Evolutionary conservation across 805 yeast species (phyloP), one percentile per base, ranked within the genome.

Genomic region (Jamesozyma spencerorum): DNA sequence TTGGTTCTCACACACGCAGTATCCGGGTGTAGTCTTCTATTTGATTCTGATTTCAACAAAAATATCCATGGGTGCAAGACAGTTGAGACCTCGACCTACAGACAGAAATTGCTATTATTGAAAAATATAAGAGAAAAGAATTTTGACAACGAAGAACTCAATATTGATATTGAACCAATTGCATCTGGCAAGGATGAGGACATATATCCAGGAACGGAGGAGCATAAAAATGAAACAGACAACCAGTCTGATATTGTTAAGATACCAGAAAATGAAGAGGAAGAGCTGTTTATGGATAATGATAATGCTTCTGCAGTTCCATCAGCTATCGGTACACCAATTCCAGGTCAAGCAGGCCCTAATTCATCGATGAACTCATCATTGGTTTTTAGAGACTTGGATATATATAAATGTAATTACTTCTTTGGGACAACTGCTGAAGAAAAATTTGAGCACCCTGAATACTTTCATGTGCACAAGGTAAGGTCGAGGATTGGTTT

Each of bases 1-100:
- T 62, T 77, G 8, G 77, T 75, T 38, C 55, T 84, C 36, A 70
- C 82, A 0, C 76, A 78, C 43, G 64, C 77, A 0, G 48, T 81
- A 3, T 75, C 88, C 32, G 95, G 96, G 19, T 64, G 77, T 7
- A 73, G 94, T 27, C 68, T 72, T 34, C 63, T 87, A 29, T 75
- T 84, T 50, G 95, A 86, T 54, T 85, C 94, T 0, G 76, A 79
- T 12, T 81, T 68, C 49, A 68, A 71, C 34, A 75, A 49, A 34
- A 45, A 33, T 29, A 33, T 32, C 13, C 26, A 31, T 12, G 27
- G 36, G 2, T 44, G 47, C 31, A 47, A 45, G 11, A 43, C 52
- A 5, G 31, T 19, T 8, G 37, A 38, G 12, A 44, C 45, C 12
- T 26, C 48, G 7, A 34, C 42, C 1, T 44, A 44, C 15, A 42